Evolutionary conservation across 2,329 filamentous ascomycete species (phyloP), one percentile per base, ranked within the genome.

Genomic region (Colletotrichum horii): DNA sequence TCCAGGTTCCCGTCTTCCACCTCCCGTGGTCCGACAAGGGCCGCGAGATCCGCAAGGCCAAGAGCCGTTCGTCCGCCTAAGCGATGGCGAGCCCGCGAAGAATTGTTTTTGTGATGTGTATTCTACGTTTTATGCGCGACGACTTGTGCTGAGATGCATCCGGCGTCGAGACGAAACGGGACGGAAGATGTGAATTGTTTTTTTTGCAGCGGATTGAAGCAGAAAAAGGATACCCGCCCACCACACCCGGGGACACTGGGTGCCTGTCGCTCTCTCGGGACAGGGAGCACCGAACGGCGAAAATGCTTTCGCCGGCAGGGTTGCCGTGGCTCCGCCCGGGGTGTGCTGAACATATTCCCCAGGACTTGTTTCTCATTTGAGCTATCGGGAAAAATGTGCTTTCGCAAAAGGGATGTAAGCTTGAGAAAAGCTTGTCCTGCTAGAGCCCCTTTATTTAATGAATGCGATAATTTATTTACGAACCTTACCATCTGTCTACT

Each of bases 1-100:
- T 98, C 89, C 90, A 97, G 84, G 92, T 98, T 77, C 96, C 96
- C 67, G 96, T 98, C 78, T 93, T 94, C 80, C 96, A 98, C 89
- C 97, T 98, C 90, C 96, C 96, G 70, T 98, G 96, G 96, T 96
- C 94, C 48, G 93, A 94, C 80, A 94, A 94, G 86, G 94, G 92
- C 69, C 91, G 90, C 77, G 89, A 92, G 84, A 84, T 83, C 76
- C 90, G 93, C 76, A 83, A 81, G 75, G 80, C 81, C 77, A 88
- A 93, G 88, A 86, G 84, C 70, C 87, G 88, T 52, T 87, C 87
- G 68, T 52, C 73, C 24, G 74, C 62, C 22, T 76, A 67, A 38
- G 32, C n/a, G 0, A 5, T 30, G 34, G 2, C 55, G 55, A 30
- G 43, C 43, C 12, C n/a, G 43, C 32, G 48, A n/a, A 22, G 30